Base-by-base conservation (phyloP, 2,329 filamentous ascomycete species). In the Cladophialophora yegresii region DNA sequence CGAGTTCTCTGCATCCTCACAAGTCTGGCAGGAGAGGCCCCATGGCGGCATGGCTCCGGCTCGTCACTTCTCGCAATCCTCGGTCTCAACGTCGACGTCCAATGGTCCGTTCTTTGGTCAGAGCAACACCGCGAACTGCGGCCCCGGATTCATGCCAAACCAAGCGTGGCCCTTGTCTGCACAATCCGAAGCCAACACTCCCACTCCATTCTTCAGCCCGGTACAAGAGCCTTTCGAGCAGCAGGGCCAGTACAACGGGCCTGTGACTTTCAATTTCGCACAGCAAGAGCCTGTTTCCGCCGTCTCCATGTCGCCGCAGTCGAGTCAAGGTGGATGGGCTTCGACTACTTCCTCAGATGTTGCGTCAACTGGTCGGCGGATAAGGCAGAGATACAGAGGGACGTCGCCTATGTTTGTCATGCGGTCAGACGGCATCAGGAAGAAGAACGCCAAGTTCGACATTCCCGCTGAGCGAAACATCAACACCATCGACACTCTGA, bases 401-500 rank as follows among this genome's bases (percentile, higher is more conserved):
- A 73, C 87, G 49, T 92, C 92, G 67, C 89, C 93, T 62, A 82
- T 91, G 77, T 84, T 87, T 67, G 80, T 86, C 59, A 26, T 66
- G 36, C 85, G 91, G 71, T 87, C 91, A 62, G 92, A 96, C 72
- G 92, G 95, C 67, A 96, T 98, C 77, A 87, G 95, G 73, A 99
- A 99, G 87, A 98, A 98, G 89, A 99, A 98, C 75, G 92, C 93
- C 70, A 90, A 93, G 71, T 97, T 98, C 78, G 93, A 98, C 74
- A 99, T 99, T 71, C 95, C 95, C 9, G 88, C 91, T 51, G 95
- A 97, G 80, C 87, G 93, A 67, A 98, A 93, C 74, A 85, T 99
- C 71, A 88, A 86, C 82, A 98, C 96, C 80, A 98, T 99, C 78
- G 95, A 99, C 77, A 85, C 91, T 67, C 84, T 98, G 74, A 98